A percentile compares a stretch with the other conserved stretches of the same genome.
These are phyloP conservation scores for Mycena latifolia DNA, from an alignment of 768 basidiomycete genomes.

Conservation along the genomic window DNA sequence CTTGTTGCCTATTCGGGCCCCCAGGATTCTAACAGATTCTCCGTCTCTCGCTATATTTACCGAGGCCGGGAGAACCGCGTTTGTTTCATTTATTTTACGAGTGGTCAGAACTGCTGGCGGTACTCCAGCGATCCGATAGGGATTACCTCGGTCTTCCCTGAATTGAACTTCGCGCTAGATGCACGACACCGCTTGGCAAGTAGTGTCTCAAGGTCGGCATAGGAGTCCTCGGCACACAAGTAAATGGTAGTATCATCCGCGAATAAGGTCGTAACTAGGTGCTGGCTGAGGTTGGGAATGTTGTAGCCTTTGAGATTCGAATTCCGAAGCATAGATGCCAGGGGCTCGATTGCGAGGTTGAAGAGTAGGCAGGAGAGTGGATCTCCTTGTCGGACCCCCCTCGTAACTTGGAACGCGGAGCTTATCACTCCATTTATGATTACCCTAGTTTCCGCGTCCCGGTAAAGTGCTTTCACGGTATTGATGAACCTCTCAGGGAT, in stretches of 20 bases:
- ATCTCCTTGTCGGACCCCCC: constrained; percentile 47
- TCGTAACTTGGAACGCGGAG: constrained; percentile 20
- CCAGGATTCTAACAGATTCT: constrained; percentile 44
- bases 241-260: constrained; percentile 56
- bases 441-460: constrained; percentile 5
- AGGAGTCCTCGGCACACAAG: constrained; percentile 45
- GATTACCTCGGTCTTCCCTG: constrained; percentile 52
- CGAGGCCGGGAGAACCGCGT: constrained; percentile 23
- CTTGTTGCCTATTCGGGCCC: constrained; percentile 47
- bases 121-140: constrained; percentile 44
- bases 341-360: constrained; percentile 55
- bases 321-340: constrained; percentile 44
- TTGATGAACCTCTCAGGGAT: constrained; percentile 29
- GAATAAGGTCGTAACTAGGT: constrained; percentile 48
- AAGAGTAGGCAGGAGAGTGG: constrained; percentile 54
- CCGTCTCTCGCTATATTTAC: constrained; percentile 46
- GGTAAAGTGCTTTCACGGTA: constrained; percentile 36
- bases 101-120: constrained; percentile 25
- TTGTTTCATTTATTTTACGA: background rate
- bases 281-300: constrained; percentile 33
- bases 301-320: constrained; percentile 44
- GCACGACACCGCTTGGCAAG: constrained; percentile 54
- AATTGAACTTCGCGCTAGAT: constrained; percentile 56
- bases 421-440: constrained; percentile 33
- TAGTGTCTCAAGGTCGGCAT: constrained; percentile 38